Base-by-base conservation (phyloP, 73 alveolate species). In the Diophrys appendiculata region DNA sequence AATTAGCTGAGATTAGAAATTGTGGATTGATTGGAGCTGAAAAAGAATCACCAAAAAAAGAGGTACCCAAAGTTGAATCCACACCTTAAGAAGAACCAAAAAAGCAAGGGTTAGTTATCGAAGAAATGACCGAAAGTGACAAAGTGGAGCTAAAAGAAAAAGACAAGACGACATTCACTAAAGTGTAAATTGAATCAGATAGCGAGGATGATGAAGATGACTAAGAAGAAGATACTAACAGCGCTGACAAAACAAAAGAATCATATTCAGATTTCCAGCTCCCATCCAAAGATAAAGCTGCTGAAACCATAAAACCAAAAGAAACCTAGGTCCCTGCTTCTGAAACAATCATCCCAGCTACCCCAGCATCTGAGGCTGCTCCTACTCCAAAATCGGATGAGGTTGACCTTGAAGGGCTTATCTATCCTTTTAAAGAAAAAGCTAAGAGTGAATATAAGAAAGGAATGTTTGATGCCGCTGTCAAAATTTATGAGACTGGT, bases 391-490 rank as follows among this genome's bases (percentile, higher is more conserved):
- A 43, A 43, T 11, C 60, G n/a, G 60, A 43, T 18, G 60, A 43
- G 18, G 60, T 43, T 11, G 60, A 43, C 60, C 5, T 43, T 11
- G 60, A 43, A 43, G 60, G 60, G n/a, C 60, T 43, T 18, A 43
- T 43, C 60, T 43, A 43, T 43, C 60, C 60, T 18, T 68, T 76
- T 65, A 82, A 77, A 55, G 81, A 73, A 22, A 73, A 72, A 26
- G 93, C 89, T 0, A 69, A 73, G 72, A 86, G 24, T n/a, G 73
- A 79, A 69, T 80, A 71, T 65, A 77, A 88, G 65, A 87, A 78
- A 60, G 94, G 97, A 60, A 83, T 84, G 81, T 91, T 82, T 83
- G 82, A 85, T 23, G 83, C 71, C 33, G 87, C 94, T n/a, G 80
- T 91, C 29, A 68, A 73, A 31, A 77, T 87, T 31, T 83, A 43